Evolutionary conservation across 305 asterid species (phyloP), one percentile per base, ranked within the genome.

Genomic region (Rubia peregrina): DNA sequence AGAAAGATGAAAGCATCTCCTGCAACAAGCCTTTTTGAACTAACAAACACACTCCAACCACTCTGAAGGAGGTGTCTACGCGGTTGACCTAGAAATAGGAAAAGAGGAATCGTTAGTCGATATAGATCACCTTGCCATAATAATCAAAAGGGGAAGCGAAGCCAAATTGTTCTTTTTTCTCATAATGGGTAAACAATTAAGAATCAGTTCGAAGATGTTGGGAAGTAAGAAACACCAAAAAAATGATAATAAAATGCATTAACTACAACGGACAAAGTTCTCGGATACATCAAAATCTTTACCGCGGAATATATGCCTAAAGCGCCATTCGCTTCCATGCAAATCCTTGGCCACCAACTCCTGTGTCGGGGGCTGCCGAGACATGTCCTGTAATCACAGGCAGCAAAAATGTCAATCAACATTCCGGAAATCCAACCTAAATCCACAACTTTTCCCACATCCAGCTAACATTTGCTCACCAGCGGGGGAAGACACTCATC

Each of bases 1-100:
- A 94, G 81, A 83, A 94, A 94, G 81, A 94, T 94, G 77, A 94
- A 94, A 64, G 98, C 98, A 86, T 94, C 99, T 53, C 99, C 98
- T 17, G 99, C 96, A 71, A 91, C 99, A 67, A 94, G 96, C 87
- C 96, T 88, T 80, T 94, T 94, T 21, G 99, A 91, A 74, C 99
- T 89, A 71, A 93, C 97, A 80, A 94, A 94, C 60, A 88, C 96
- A 62, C 96, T 91, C 98, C 99, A 94, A 67, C 99, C 99, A 66
- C 98, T 94, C 83, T 91, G 98, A 57, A 94, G 98, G 73, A 91
- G 94, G 74, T 94, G 99, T 61, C 99, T 78, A 75, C 96, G 80
- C 4, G 99, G 99, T 78, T 94, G 99, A 73, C 99, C 99, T 94
- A 84, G 24, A 80, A 76, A 73, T 74, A 36, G 36, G 14, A 66